These are phyloP conservation scores for Hirsutella minnesotensis DNA, from an alignment of 2,329 filamentous ascomycete species.

Conservation along the genomic window DNA sequence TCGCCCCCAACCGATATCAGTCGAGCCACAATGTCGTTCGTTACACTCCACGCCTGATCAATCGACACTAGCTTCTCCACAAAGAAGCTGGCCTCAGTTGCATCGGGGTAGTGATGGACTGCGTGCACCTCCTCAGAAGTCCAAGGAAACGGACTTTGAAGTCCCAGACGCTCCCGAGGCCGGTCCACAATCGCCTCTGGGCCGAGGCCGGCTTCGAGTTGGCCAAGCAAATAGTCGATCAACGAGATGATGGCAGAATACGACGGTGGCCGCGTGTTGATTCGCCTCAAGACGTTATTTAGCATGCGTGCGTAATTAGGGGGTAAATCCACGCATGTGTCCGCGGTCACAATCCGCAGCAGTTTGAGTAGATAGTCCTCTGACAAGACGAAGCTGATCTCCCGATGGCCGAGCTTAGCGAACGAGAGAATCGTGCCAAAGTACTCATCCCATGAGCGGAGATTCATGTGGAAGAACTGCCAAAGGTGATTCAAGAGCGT, in stretches of 20 bases:
- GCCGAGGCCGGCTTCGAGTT: slow-evolving; percentile 26
- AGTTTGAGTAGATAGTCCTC: slow-evolving; percentile 47
- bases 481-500: slow-evolving; percentile 44
- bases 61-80: slow-evolving; percentile 54
- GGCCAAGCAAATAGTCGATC: slow-evolving; percentile 30
- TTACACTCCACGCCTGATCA: slow-evolving; percentile 41
- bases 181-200: slow-evolving; percentile 25
- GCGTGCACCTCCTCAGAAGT: slow-evolving; percentile 32
- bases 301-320: slow-evolving; percentile 44
- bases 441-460: slow-evolving; percentile 64
- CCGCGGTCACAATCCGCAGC: slow-evolving; percentile 49
- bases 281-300: slow-evolving; percentile 36
- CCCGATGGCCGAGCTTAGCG: slow-evolving; percentile 45
- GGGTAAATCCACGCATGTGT: slow-evolving; percentile 37
- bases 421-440: slow-evolving; percentile 62
- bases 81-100: slow-evolving; percentile 34
- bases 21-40: slow-evolving; percentile 42
- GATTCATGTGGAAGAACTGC: slow-evolving; percentile 46
- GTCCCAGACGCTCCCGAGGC: slow-evolving; percentile 24
- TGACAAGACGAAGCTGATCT: slow-evolving; percentile 47
- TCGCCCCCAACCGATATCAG: slow-evolving; percentile 40
- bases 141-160: slow-evolving; percentile 28
- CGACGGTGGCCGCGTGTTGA: slow-evolving; percentile 36
- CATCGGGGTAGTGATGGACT: slow-evolving; percentile 26
- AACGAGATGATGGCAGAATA: slow-evolving; percentile 42